These are phyloP conservation scores for Pleurotus ostreatus DNA, from an alignment of 768 basidiomycete species.

Conservation along the genomic window DNA sequence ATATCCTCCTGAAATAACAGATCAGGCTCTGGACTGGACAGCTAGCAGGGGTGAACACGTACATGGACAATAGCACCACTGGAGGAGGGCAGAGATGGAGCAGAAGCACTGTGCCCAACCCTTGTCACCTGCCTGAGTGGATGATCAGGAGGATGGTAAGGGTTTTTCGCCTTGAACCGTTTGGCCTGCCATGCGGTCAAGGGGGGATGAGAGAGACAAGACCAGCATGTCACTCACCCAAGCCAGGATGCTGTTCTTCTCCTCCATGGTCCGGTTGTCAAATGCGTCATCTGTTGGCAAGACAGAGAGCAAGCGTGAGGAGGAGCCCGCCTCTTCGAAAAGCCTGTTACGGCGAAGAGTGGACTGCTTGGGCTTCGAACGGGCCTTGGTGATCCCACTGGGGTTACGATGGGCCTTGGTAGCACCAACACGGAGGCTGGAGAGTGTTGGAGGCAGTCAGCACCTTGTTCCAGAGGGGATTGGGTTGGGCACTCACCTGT, in stretches of 20 bases:
- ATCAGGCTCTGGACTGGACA: background rate
- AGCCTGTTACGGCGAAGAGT: background rate
- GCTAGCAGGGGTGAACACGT: background rate
- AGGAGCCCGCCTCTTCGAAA: background rate
- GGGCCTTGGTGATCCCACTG: background rate
- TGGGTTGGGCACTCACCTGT: background rate
- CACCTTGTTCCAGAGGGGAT: background rate
- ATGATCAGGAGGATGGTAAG: background rate
- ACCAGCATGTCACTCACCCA: background rate
- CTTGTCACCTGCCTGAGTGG: no score
- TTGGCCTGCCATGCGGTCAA: background rate
- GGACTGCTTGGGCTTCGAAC: background rate
- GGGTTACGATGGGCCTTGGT: background rate
- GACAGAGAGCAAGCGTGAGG: background rate
- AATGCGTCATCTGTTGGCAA: background rate
- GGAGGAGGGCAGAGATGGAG: background rate
- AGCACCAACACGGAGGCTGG: background rate
- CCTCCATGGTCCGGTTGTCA: background rate
- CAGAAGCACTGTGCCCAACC: background rate
- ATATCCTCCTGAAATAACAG: background rate
- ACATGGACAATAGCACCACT: background rate
- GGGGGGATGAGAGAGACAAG: background rate
- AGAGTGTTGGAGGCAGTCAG: background rate
- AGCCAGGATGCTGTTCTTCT: background rate
- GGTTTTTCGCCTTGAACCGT: background rate